Percentiles rank a stretch among this genome's conserved stretches.
Conservation (phyloP, 129 eudicot species). For the Helianthus tuberosus region DNA sequence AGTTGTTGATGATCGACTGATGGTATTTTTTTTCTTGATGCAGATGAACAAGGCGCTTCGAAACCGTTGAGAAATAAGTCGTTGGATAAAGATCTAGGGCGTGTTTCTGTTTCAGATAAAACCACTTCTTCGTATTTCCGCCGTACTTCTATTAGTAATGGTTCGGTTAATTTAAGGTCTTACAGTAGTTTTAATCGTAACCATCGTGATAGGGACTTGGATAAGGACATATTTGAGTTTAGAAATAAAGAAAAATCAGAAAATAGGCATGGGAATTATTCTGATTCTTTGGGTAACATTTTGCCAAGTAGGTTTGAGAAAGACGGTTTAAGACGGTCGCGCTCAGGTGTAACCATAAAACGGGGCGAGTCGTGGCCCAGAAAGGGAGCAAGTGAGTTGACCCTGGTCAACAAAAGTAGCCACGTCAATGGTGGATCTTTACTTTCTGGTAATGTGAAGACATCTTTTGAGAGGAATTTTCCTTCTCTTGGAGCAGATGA, state of each 20-base stretch:
- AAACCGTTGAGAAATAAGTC: not conserved
- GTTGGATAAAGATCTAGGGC: not conserved
- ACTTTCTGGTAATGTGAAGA: not conserved
- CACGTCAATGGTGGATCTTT: not conserved
- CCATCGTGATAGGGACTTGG: not conserved
- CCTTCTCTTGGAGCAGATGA: conserved; percentile 3
- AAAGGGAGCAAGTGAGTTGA: not conserved
- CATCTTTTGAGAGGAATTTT: not conserved
- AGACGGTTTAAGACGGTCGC: not conserved
- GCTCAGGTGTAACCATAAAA: not conserved
- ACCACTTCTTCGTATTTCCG: not conserved
- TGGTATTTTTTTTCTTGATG: not conserved
- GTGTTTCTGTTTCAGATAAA: not conserved
- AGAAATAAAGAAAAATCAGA: not conserved
- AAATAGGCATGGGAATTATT: not conserved
- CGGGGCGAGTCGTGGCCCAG: not conserved
- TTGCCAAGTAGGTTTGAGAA: not conserved
- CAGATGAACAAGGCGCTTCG: not conserved
- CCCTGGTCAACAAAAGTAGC: not conserved
- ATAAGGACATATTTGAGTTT: no score
- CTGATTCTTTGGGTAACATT: not conserved
- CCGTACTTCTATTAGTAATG: not conserved
- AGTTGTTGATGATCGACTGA: not conserved
- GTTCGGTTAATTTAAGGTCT: not conserved
- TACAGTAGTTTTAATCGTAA: not conserved